These are phyloP conservation scores for Dendrobium nobile DNA, from an alignment of 106 monocot genomes.

Conservation along the genomic window DNA sequence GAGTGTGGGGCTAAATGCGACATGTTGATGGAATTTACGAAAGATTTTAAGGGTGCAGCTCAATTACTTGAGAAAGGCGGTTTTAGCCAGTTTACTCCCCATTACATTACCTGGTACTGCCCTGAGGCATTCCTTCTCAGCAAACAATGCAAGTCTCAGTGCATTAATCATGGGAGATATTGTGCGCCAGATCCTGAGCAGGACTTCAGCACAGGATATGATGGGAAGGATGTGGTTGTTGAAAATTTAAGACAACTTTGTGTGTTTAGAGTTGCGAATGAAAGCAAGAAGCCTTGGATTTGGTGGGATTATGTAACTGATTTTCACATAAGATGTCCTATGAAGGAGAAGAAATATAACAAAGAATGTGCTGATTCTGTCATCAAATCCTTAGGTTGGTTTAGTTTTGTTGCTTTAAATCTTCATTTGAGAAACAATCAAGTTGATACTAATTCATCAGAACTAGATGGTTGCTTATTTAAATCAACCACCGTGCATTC, in stretches of 20 bases:
- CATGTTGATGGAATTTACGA: slow-evolving; percentile 76
- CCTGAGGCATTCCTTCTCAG: slow-evolving; percentile 79
- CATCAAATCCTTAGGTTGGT: slow-evolving; percentile 80
- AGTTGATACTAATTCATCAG: background rate
- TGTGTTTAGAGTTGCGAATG: slow-evolving; percentile 81
- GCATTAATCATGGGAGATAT: slow-evolving; percentile 94
- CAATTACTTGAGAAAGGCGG: slow-evolving; percentile 88
- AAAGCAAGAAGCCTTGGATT: slow-evolving; percentile 70
- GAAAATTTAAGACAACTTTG: slow-evolving; percentile 94
- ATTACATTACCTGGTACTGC: slow-evolving; percentile 99
- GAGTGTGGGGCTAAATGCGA: slow-evolving; percentile 97
- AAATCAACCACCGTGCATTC: background rate
- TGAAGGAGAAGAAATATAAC: slow-evolving; percentile 94
- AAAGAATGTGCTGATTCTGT: slow-evolving; percentile 87
- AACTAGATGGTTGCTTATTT: background rate
- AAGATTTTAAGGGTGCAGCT: slow-evolving; percentile 86
- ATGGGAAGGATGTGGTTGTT: slow-evolving; percentile 93
- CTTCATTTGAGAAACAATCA: background rate
- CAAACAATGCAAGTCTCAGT: slow-evolving; percentile 95
- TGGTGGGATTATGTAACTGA: slow-evolving; percentile 99
- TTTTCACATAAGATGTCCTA: slow-evolving; percentile 96
- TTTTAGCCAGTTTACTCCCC: slow-evolving; percentile 94
- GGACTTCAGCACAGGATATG: slow-evolving; percentile 90
- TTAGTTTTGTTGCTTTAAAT: slow-evolving; percentile 5
- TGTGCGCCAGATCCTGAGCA: slow-evolving; percentile 98